phyloP scores from a whole-genome alignment of 148 eudicot genomes.

The Persicaria maculosa region DNA sequence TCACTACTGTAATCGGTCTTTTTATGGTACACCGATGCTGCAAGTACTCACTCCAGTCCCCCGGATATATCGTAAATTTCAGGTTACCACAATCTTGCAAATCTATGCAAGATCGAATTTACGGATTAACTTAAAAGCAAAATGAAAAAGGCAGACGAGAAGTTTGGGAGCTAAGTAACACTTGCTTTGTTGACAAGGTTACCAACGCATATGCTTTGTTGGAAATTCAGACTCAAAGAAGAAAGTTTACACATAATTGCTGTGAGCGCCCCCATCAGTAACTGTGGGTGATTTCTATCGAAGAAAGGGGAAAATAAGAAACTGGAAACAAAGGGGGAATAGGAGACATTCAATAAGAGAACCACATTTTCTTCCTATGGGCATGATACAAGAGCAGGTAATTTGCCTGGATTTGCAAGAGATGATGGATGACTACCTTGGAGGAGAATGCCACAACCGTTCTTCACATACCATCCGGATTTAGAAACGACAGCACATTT shows the following conservation, averaged over 20 bases:
- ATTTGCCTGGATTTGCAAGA: conserved; percentile 2
- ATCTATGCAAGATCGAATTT: too few relatives aligned
- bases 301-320: neutral
- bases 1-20: too few relatives aligned
- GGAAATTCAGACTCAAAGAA: conserved; percentile 10
- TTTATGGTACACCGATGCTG: too few relatives aligned
- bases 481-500: too few relatives aligned
- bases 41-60: too few relatives aligned
- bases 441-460: neutral
- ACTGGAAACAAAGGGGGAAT: neutral
- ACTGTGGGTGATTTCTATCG: conserved; percentile 12
- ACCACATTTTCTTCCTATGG: conserved; percentile 9
- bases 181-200: neutral
- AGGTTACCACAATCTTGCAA: too few relatives aligned
- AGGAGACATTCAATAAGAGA: neutral
- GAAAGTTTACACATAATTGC: conserved; percentile 10
- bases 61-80: too few relatives aligned
- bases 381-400: conserved; percentile 10
- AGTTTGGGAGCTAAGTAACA: conserved; percentile 2
- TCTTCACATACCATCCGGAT: neutral
- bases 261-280: conserved; percentile 13
- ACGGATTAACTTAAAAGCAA: neutral
- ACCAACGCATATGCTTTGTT: neutral
- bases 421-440: neutral
- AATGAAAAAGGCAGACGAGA: neutral